A percentile compares a stretch with the other conserved stretches of the same genome.
These are phyloP conservation scores for Esteya vermicola DNA, from an alignment of 2,329 filamentous ascomycete genomes.

Conservation along the genomic window DNA sequence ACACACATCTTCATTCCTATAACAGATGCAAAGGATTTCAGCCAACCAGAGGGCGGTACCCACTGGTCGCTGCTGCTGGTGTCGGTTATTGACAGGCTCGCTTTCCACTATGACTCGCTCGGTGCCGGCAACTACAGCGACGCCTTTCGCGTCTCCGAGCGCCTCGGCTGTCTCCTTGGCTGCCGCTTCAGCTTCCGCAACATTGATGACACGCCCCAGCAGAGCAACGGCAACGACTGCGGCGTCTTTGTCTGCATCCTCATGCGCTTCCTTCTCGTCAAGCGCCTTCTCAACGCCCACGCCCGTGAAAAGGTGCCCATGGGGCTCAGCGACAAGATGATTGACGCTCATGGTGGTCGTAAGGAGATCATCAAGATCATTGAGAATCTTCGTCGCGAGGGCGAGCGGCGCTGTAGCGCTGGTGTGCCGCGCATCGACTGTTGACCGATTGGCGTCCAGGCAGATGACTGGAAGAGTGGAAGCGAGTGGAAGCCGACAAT, in stretches of 20 bases:
- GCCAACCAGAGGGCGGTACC: constrained; percentile 71
- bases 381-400: constrained; percentile 74
- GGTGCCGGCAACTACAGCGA: constrained; percentile 61
- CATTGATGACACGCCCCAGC: constrained; percentile 73
- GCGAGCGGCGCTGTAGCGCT: constrained; percentile 51
- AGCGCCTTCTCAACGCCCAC: constrained; percentile 65
- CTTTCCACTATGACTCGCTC: constrained; percentile 94
- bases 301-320: constrained; percentile 81
- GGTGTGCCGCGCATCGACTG: constrained; percentile 29
- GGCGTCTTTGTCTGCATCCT: constrained; percentile 91
- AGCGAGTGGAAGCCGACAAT: not conserved
- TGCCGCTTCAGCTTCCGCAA: constrained; percentile 61
- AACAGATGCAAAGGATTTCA: constrained; percentile 70
- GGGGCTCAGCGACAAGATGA: constrained; percentile 74
- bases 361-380: constrained; percentile 90
- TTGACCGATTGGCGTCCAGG: not conserved
- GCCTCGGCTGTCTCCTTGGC: constrained; percentile 54
- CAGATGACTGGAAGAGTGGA: not conserved
- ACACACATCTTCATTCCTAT: constrained; percentile 94
- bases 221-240: constrained; percentile 86
- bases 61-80: constrained; percentile 94
- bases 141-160: constrained; percentile 53
- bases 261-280: constrained; percentile 87
- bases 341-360: constrained; percentile 66
- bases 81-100: constrained; percentile 72